Base-by-base conservation (phyloP, 2,329 filamentous ascomycete genomes). In the Phaeosphaeriaceae sp. region DNA sequence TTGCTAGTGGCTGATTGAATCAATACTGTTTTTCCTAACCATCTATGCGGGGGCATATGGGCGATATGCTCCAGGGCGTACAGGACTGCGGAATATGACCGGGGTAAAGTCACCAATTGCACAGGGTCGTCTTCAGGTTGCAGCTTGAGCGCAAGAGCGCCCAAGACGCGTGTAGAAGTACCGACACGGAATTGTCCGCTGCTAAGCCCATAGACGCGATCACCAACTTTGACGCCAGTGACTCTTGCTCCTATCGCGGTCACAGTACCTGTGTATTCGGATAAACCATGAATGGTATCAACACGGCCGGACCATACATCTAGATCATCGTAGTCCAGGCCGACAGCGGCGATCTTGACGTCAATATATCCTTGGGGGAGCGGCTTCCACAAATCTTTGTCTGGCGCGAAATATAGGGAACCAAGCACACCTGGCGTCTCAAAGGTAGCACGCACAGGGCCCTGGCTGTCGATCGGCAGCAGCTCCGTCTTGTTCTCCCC, bases 101-200 rank as follows among this genome's bases (percentile, higher is more conserved):
- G 8, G 2, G 56, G 50, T 16, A 71, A 46, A 18, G 62, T 62
- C 3, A 64, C 52, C 16, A 59, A 49, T n/a, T 63, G 57, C 9
- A 29, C 21, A 16, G 17, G 30, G 15, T 28, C 20, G 7, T 40
- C 42, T 9, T 12, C 30, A 4, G 28, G 29, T 7, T 18, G 29
- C 35, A 45, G 29, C 13, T 26, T 18, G 7, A 38, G 46, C 17
- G 13, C 21, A 4, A 13, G 16, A 16, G n/a, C 16, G 17, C 34
- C 46, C 3, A 40, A 26, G 3, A 30, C 15, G 16, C 41, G 40
- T n/a, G 33, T 18, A n/a, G 12, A 26, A 21, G 32, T 49, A 6
- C 40, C 35, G 23, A 26, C 23, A 26, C 23, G 23, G 21, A 21
- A 44, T 8, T 50, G 33, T 11, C 46, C 48, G 20, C 58, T 52